Evolutionary conservation across 2,329 filamentous ascomycete genomes (phyloP).

Genomic region (Fusarium lateritium): DNA sequence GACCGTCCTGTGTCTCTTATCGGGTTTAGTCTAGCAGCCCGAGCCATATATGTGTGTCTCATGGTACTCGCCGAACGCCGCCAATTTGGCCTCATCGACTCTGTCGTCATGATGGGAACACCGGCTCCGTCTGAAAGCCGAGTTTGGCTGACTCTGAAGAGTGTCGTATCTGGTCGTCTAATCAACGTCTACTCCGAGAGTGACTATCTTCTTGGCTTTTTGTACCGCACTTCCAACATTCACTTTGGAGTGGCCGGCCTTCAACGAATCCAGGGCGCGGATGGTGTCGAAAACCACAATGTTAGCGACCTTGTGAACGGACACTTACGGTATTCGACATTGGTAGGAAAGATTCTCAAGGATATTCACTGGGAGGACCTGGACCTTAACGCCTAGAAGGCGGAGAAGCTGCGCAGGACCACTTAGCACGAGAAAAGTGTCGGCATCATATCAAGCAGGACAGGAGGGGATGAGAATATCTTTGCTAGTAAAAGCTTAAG

Average conservation of each 20-base stretch:
- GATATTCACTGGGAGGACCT: slow-evolving; percentile 79
- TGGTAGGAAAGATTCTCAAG: slow-evolving; percentile 76
- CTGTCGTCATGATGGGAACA: slow-evolving; percentile 86
- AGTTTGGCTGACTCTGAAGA: slow-evolving; percentile 84
- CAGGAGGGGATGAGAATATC: slow-evolving; percentile 20
- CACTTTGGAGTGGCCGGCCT: slow-evolving; percentile 89
- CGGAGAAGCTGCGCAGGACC: slow-evolving; percentile 42
- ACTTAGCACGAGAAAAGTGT: slow-evolving; percentile 40
- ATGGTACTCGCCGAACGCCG: slow-evolving; percentile 83
- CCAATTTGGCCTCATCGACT: slow-evolving; percentile 89
- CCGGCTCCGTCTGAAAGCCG: slow-evolving; percentile 80
- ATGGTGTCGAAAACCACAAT: slow-evolving; percentile 77
- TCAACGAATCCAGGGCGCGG: slow-evolving; percentile 78
- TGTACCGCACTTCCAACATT: slow-evolving; percentile 86
- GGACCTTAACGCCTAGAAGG: slow-evolving; percentile 54
- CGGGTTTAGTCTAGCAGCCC: slow-evolving; percentile 86
- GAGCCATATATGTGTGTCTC: slow-evolving; percentile 88
- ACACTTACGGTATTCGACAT: slow-evolving; percentile 78
- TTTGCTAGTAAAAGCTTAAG: slow-evolving; percentile 17
- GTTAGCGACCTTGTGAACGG: slow-evolving; percentile 76
- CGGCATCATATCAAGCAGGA: slow-evolving; percentile 30
- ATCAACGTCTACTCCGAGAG: slow-evolving; percentile 91
- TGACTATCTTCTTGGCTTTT: slow-evolving; percentile 89
- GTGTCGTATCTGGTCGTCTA: slow-evolving; percentile 85
- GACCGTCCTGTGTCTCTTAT: slow-evolving; percentile 85